A percentile compares a stretch with the other conserved stretches of the same genome.
Conservation (phyloP, 768 basidiomycete genomes). For the Leucocoprinus leucothites region DNA sequence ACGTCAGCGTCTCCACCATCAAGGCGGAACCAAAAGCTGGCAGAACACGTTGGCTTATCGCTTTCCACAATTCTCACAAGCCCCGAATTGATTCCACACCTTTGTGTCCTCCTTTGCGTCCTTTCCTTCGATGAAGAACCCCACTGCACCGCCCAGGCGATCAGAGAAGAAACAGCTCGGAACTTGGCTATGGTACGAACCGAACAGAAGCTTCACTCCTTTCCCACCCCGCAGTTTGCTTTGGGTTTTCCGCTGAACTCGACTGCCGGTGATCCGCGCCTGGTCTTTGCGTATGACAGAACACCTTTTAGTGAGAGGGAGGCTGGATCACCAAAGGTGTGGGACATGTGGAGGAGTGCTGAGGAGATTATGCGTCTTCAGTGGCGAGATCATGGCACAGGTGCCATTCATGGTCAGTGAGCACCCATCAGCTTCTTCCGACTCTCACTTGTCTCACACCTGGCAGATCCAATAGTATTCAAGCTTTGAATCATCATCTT, state of each 20-base stretch:
- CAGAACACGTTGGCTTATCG: slow-evolving; percentile 8
- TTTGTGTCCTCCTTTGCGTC: slow-evolving; percentile 31
- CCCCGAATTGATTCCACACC: slow-evolving; percentile 22
- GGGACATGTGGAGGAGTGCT: slow-evolving; percentile 8
- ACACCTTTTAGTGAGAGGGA: slow-evolving; percentile 31
- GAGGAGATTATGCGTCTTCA: slow-evolving; percentile 12
- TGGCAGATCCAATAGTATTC: not conserved
- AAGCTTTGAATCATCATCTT: not conserved
- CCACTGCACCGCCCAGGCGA: slow-evolving; percentile 15
- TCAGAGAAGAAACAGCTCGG: slow-evolving; percentile 13
- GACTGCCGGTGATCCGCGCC: slow-evolving; percentile 25
- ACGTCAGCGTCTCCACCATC: not conserved
- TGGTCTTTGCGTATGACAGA: slow-evolving; percentile 34
- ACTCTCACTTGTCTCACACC: not conserved
- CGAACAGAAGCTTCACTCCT: not conserved
- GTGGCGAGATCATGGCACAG: not conserved
- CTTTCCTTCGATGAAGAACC: slow-evolving; percentile 29
- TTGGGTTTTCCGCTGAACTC: not conserved
- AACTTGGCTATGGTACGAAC: slow-evolving; percentile 8
- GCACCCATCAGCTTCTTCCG: not conserved
- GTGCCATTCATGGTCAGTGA: not conserved
- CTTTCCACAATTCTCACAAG: slow-evolving; percentile 6
- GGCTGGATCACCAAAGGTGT: slow-evolving; percentile 9
- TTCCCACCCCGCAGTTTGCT: too few relatives aligned
- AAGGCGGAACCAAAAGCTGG: slow-evolving; percentile 18